phyloP scores from a whole-genome alignment of 179 eudicot genomes.

The Corrigiola litoralis region DNA sequence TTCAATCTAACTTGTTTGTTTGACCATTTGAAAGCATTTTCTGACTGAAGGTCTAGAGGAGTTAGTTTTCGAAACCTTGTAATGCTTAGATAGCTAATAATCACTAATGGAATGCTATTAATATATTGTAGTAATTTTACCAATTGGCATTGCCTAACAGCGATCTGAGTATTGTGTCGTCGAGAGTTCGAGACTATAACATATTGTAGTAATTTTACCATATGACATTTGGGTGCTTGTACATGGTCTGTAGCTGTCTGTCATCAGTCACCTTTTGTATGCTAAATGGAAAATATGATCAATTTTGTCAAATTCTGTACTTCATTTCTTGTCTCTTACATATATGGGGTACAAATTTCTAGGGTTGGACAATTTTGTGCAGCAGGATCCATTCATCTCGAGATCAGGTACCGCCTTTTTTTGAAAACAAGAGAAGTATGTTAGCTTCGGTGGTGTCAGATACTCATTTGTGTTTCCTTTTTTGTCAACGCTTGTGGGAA shows the following conservation, averaged over 20 bases:
- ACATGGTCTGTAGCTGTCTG: neutral
- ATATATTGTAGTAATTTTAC: too few relatives aligned
- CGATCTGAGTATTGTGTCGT: too few relatives aligned
- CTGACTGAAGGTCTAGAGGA: neutral
- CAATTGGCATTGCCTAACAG: too few relatives aligned
- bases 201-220: neutral
- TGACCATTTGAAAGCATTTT: neutral
- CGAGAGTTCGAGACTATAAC: neutral
- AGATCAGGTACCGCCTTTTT: conserved; percentile 19
- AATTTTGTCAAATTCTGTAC: neutral
- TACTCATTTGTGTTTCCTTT: conserved; percentile 6
- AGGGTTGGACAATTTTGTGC: conserved; percentile 17
- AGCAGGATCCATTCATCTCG: conserved; percentile 13
- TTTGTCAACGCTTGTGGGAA: neutral
- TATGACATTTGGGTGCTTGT: neutral
- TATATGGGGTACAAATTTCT: conserved; percentile 11
- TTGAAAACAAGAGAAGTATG: neutral
- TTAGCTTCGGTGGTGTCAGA: neutral
- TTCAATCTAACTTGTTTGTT: neutral
- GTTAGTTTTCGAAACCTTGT: neutral
- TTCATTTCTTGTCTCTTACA: neutral
- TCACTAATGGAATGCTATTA: neutral
- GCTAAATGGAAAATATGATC: neutral
- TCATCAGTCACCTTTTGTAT: neutral
- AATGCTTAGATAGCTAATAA: too few relatives aligned